Evolutionary conservation across 2,329 filamentous ascomycete species (phyloP).

Genomic region (Boeremia exigua): DNA sequence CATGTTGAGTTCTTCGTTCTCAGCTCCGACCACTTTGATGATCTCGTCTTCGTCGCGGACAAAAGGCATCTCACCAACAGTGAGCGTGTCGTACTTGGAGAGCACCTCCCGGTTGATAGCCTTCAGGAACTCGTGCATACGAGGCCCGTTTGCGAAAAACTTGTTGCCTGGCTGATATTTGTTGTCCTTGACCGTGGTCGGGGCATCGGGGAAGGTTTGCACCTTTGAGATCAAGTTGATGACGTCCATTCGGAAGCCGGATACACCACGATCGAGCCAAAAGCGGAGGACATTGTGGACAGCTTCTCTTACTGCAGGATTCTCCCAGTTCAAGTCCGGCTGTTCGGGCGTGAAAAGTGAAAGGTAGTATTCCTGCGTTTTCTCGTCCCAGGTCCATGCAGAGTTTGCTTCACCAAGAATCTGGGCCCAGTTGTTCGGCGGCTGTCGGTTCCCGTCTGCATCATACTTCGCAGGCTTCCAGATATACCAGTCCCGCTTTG

Average conservation of each 20-base stretch:
- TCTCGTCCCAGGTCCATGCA: conserved; percentile 74
- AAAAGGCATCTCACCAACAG: conserved; percentile 69
- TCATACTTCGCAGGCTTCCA: conserved; percentile 57
- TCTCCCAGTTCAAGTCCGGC: conserved; percentile 86
- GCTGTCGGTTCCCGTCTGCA: conserved; percentile 66
- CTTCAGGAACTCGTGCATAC: conserved; percentile 70
- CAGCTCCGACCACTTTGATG: conserved; percentile 52
- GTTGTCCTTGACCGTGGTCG: conserved; percentile 37
- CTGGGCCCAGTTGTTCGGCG: conserved; percentile 76
- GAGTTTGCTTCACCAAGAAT: conserved; percentile 63
- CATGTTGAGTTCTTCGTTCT: conserved; percentile 67
- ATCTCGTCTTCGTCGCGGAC: conserved; percentile 57
- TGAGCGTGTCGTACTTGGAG: conserved; percentile 67
- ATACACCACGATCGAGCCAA: conserved; percentile 75
- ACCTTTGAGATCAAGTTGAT: conserved; percentile 49
- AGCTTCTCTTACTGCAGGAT: conserved; percentile 67
- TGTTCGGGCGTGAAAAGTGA: conserved; percentile 77
- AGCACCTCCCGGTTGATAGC: conserved; percentile 69
- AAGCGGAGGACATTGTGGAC: conserved; percentile 77
- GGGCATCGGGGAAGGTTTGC: conserved; percentile 38
- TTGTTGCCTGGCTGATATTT: conserved; percentile 53
- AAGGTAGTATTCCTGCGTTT: conserved; percentile 76
- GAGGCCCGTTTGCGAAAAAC: conserved; percentile 70
- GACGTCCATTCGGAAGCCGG: conserved; percentile 52
- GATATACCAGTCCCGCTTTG: conserved; percentile 63